Percentiles rank a stretch among this genome's conserved stretches.
phyloP scores from a whole-genome alignment of 306 rosid species.

The Begonia masoniana region DNA sequence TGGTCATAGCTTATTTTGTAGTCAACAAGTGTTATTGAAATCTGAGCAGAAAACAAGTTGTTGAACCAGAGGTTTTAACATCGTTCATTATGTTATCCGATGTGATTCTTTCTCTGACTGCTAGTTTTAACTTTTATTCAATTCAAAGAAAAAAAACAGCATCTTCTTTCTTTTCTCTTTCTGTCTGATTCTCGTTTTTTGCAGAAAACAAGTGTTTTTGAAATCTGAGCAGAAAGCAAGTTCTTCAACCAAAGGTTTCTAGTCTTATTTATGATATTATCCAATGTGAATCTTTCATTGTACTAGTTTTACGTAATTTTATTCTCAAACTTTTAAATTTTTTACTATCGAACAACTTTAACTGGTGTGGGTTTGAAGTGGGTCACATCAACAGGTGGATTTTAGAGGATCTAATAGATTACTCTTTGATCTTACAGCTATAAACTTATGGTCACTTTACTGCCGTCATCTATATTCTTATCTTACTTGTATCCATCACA shows the following conservation, averaged over 20 bases:
- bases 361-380: slow-evolving; percentile 8
- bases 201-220: too few species aligned
- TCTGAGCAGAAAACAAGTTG: slow-evolving; percentile 7
- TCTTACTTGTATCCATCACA: too few species aligned
- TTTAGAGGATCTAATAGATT: slow-evolving; percentile 5
- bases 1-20: not conserved
- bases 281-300: not conserved
- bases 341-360: slow-evolving; percentile 14
- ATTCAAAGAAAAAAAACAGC: too few species aligned
- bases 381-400: slow-evolving; percentile 54
- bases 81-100: too few species aligned
- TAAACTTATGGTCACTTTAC: slow-evolving; percentile 18
- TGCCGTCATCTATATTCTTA: not conserved
- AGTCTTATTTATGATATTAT: slow-evolving; percentile 9
- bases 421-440: slow-evolving; percentile 8
- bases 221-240: not conserved
- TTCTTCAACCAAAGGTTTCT: slow-evolving; percentile 17
- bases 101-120: too few species aligned
- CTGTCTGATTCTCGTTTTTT: too few species aligned
- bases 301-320: not conserved
- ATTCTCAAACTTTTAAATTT: slow-evolving; percentile 16
- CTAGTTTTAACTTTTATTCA: too few species aligned
- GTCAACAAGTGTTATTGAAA: slow-evolving; percentile 6
- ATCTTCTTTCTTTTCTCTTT: too few species aligned
- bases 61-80: too few species aligned